phyloP scores from a whole-genome alignment of 169 alveolate species.

The Perkinsus chesapeaki region DNA sequence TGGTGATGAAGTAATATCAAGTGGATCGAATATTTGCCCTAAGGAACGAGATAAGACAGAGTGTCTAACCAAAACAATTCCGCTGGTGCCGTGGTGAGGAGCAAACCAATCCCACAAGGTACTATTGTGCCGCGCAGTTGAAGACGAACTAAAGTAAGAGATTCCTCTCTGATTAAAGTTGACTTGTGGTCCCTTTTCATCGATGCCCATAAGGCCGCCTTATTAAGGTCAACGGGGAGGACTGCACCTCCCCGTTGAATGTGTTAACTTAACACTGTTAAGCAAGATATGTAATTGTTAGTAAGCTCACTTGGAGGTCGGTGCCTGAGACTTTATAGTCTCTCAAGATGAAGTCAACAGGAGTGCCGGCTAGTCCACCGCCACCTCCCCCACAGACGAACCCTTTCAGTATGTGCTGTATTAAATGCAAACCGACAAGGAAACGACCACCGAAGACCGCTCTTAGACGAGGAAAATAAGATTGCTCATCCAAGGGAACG shows the following conservation, averaged over 20 bases:
- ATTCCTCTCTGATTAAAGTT: too few species aligned
- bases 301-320: not conserved
- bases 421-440: not conserved
- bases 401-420: constrained; percentile 10
- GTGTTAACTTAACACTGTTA: not conserved
- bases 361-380: not conserved
- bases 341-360: not conserved
- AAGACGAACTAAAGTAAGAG: too few species aligned
- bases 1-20: not conserved
- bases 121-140: too few species aligned
- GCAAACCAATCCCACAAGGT: too few species aligned
- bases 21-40: not conserved
- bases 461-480: not conserved
- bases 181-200: too few species aligned
- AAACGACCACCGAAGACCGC: not conserved
- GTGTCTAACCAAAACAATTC: too few species aligned
- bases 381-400: constrained; percentile 10
- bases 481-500: not conserved
- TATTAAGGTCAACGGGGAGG: too few species aligned
- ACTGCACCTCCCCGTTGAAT: too few species aligned
- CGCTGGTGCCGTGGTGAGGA: not conserved
- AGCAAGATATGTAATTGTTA: not conserved
- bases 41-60: not conserved
- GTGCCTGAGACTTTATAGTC: not conserved
- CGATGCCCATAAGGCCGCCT: too few species aligned